Evolutionary conservation across 148 eudicot species (phyloP), one percentile per base, ranked within the genome.

Genomic region (Cornus kousa): DNA sequence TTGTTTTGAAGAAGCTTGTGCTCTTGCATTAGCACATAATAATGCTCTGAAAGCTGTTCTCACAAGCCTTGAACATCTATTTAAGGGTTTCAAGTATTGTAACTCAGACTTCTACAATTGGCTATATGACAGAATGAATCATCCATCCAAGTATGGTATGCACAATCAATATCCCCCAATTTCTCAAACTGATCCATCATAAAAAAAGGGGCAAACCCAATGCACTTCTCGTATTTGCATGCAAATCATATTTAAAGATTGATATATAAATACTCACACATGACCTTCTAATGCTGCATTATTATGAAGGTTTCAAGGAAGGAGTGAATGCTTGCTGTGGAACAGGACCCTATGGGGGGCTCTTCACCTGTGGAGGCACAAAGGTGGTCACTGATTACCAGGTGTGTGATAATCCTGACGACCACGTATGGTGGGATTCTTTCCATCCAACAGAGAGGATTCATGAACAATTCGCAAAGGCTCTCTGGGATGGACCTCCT

Each of bases 241-340:
- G 53, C 53, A 48, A 7, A 7, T 16, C 0, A 7, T 53, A 53
- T 53, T 19, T 12, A 16, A 53, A 14, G 59, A 53, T 53, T 53
- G 59, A 53, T 53, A 53, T 16, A 53, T 53, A 12, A 11, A 53
- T 53, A 11, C 14, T 53, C 17, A 16, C 17, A 53, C 59, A 53
- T 12, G 14, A 2, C 28, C 37, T 35, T 0, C 5, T 35, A 35
- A 35, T 35, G 37, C 37, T 43, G 8, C 48, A 53, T 53, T 19
- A 53, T 53, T 73, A 31, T 43, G 48, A 37, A 77, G 83, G 85
- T 53, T 85, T 82, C 46, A 82, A 77, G 80, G 81, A 85, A 24
- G 83, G 83, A 43, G 77, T 28, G 68, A 82, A 57, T 64, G 85
- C 87, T 31, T 85, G 83, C 24, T 85, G 85, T 46, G 85, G 83